Percentiles rank a stretch among this genome's conserved stretches.
Conservation (phyloP, 164 flowering plant genomes). For the Taxillus chinensis region DNA sequence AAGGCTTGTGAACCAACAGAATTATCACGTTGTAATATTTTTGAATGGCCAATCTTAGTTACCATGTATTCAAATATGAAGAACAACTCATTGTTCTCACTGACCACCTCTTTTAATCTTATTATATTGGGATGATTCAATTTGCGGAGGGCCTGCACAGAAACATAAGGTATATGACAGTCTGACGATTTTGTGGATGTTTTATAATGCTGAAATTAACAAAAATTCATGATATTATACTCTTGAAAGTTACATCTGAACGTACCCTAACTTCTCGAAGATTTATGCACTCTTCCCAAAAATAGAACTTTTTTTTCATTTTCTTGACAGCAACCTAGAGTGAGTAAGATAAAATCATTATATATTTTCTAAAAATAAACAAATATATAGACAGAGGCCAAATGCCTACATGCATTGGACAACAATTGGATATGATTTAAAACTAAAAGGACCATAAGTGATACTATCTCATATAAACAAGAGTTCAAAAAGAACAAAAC, state of each 20-base stretch:
- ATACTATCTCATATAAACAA: too few species aligned
- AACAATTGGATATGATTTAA: too few species aligned
- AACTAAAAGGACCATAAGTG: too few species aligned
- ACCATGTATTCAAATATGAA: conserved; percentile 87
- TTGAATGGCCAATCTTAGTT: not conserved
- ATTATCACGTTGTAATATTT: not conserved
- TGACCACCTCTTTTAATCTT: conserved; percentile 69
- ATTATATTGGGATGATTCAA: conserved; percentile 71
- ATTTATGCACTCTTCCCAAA: conserved; percentile 79
- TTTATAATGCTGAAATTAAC: too few species aligned
- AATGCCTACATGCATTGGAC: too few species aligned
- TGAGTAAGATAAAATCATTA: conserved; percentile 4
- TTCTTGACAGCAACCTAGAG: conserved; percentile 88
- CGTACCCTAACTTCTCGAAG: conserved; percentile 79
- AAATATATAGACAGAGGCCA: not conserved
- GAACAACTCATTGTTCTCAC: conserved; percentile 68
- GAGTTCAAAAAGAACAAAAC: too few species aligned
- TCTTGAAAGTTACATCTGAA: not conserved
- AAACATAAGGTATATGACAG: not conserved
- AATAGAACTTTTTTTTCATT: conserved; percentile 78
- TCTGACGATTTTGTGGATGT: not conserved
- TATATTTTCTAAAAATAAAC: not conserved
- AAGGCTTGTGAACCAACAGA: too few species aligned
- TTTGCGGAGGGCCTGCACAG: conserved; percentile 62
- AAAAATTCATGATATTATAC: too few species aligned